phyloP scores from a whole-genome alignment of 768 basidiomycete species.

The Amanita rubescens region DNA sequence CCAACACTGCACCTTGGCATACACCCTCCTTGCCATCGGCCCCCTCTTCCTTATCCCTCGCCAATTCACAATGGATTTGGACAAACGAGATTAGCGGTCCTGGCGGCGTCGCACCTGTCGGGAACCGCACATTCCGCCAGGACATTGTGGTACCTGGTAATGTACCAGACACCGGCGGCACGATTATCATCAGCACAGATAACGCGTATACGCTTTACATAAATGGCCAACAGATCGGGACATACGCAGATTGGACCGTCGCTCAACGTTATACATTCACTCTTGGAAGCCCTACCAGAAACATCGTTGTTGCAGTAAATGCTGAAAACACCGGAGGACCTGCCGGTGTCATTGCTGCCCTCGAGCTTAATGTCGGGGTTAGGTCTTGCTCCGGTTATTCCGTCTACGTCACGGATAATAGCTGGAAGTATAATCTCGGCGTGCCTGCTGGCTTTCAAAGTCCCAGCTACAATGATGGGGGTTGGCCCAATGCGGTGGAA shows the following conservation, averaged over 20 bases:
- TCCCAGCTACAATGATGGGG: background rate
- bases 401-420: background rate
- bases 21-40: constrained; percentile 10
- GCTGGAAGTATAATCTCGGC: background rate
- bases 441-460: background rate
- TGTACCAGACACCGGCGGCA: background rate
- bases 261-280: background rate
- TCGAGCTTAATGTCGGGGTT: background rate
- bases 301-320: background rate
- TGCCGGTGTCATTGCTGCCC: background rate
- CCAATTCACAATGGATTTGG: constrained; percentile 24
- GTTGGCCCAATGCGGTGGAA: background rate
- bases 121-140: constrained; percentile 6
- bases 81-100: constrained; percentile 18
- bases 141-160: background rate
- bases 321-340: background rate
- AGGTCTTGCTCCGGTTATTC: background rate
- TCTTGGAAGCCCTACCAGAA: background rate
- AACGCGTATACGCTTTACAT: constrained; percentile 2
- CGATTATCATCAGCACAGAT: background rate
- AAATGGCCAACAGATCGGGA: constrained; percentile 1
- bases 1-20: constrained; percentile 4
- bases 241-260: background rate
- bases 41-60: constrained; percentile 17
- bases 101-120: background rate